A percentile compares a stretch with the other conserved stretches of the same genome.
Conservation (phyloP, 2,329 filamentous ascomycete species). For the Cercospora brassicicola region DNA sequence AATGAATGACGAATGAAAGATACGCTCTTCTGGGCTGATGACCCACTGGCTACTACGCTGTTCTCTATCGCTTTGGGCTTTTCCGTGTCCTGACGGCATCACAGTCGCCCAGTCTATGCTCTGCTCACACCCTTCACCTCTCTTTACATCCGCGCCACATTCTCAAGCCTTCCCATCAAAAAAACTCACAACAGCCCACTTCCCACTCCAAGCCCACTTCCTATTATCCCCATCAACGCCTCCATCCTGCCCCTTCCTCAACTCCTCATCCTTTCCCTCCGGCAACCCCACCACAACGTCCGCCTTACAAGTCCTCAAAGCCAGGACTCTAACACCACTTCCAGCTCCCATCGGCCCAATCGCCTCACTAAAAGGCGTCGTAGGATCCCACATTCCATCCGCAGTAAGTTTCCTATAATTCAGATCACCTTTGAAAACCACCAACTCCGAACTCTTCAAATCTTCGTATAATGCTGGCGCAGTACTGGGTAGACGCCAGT, state of each 20-base stretch:
- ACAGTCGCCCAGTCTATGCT: background rate
- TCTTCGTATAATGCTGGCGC: slow-evolving; percentile 71
- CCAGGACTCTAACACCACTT: slow-evolving; percentile 80
- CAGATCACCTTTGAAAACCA: slow-evolving; percentile 95
- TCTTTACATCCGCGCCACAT: background rate
- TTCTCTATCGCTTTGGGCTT: too few relatives aligned
- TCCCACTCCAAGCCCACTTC: slow-evolving; percentile 93
- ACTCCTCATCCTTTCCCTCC: slow-evolving; percentile 76
- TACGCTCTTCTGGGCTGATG: background rate
- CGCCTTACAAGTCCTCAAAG: slow-evolving; percentile 91
- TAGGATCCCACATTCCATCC: slow-evolving; percentile 85
- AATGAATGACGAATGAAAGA: background rate
- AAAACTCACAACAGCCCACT: slow-evolving; percentile 91
- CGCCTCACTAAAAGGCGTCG: slow-evolving; percentile 79
- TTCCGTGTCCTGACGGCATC: too few relatives aligned
- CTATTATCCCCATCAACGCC: slow-evolving; percentile 69
- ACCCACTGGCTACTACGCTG: too few relatives aligned
- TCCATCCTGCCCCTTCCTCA: slow-evolving; percentile 66
- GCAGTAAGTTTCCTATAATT: slow-evolving; percentile 93
- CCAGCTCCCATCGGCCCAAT: slow-evolving; percentile 79
- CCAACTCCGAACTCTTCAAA: slow-evolving; percentile 77
- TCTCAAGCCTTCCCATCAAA: slow-evolving; percentile 61
- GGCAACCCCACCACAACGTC: slow-evolving; percentile 91
- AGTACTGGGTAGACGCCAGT: slow-evolving; percentile 76
- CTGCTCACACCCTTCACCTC: background rate